Conservation (phyloP, 768 basidiomycete genomes). For the Phaeolepiota aurea region DNA sequence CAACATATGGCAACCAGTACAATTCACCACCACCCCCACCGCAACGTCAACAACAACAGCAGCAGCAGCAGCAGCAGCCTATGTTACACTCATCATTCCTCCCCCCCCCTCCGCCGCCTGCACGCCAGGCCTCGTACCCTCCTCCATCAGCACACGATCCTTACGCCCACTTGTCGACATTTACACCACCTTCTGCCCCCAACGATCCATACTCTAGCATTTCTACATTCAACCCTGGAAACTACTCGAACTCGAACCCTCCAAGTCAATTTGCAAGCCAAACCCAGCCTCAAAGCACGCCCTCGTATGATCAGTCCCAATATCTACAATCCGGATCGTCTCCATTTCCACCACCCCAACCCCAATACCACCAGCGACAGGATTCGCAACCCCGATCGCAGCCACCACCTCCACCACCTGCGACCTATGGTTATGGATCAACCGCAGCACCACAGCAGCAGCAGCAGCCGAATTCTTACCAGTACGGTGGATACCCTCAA, state of each 20-base stretch:
- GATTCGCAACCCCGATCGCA: constrained; percentile 3
- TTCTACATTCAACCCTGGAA: constrained; percentile 24
- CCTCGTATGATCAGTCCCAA: neutral
- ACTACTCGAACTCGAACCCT: too few species aligned
- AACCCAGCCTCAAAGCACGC: constrained; percentile 1
- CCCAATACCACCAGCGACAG: constrained; percentile 8
- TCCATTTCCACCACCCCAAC: constrained; percentile 5
- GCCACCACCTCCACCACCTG: constrained; percentile 5
- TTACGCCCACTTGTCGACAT: too few species aligned
- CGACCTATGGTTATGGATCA: constrained; percentile 8
- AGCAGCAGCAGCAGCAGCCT: too few species aligned
- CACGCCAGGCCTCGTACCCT: constrained; percentile 10
- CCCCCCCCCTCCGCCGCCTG: constrained; percentile 9
- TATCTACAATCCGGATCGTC: constrained; percentile 1
- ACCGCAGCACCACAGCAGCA: constrained; percentile 11
- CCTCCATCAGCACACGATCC: too few species aligned
- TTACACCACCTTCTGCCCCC: constrained; percentile 13
- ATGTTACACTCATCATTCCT: constrained; percentile 11
- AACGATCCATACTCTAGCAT: constrained; percentile 30
- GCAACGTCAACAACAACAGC: constrained; percentile 16
- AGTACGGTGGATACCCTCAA: constrained; percentile 14
- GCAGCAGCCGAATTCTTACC: constrained; percentile 8
- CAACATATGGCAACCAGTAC: constrained; percentile 9
- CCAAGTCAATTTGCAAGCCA: constrained; percentile 4
- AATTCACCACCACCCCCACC: constrained; percentile 23